phyloP scores from a whole-genome alignment of 2,329 filamentous ascomycete species.

The Trichoderma sp. region DNA sequence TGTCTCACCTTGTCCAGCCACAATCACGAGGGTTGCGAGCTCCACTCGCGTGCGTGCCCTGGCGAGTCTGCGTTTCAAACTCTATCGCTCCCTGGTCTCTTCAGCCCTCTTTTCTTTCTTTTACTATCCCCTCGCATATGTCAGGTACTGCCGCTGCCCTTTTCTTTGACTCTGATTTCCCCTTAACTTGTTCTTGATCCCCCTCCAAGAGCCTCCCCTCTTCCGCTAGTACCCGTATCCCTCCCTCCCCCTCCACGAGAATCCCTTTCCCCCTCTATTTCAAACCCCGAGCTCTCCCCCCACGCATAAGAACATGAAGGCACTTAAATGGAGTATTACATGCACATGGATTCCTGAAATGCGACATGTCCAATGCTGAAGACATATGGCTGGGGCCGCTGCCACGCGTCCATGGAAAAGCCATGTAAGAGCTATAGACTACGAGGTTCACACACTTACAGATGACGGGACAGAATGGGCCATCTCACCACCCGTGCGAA shows the following conservation, averaged over 20 bases:
- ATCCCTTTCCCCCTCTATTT: background rate
- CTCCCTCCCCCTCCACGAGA: conserved; percentile 6
- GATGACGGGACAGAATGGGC: background rate
- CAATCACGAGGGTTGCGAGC: background rate
- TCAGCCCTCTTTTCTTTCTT: background rate
- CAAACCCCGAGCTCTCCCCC: background rate
- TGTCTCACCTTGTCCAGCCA: conserved; percentile 11
- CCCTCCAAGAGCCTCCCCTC: background rate
- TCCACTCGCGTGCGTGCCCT: background rate
- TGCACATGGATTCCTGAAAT: background rate
- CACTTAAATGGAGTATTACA: too few species aligned
- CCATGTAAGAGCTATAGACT: background rate
- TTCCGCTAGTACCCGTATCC: background rate
- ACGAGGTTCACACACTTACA: background rate
- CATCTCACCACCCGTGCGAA: background rate
- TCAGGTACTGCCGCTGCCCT: conserved; percentile 11
- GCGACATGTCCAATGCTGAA: conserved; percentile 3
- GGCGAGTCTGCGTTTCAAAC: conserved; percentile 12
- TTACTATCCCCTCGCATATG: background rate
- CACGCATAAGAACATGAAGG: background rate
- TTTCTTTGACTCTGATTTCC: conserved; percentile 21
- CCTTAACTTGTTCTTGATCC: too few species aligned
- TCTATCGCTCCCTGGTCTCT: conserved; percentile 7
- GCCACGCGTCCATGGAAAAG: background rate
- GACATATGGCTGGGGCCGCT: background rate